These are phyloP conservation scores for Fonsecaea pedrosoi DNA, from an alignment of 2,329 filamentous ascomycete species.

Conservation along the genomic window DNA sequence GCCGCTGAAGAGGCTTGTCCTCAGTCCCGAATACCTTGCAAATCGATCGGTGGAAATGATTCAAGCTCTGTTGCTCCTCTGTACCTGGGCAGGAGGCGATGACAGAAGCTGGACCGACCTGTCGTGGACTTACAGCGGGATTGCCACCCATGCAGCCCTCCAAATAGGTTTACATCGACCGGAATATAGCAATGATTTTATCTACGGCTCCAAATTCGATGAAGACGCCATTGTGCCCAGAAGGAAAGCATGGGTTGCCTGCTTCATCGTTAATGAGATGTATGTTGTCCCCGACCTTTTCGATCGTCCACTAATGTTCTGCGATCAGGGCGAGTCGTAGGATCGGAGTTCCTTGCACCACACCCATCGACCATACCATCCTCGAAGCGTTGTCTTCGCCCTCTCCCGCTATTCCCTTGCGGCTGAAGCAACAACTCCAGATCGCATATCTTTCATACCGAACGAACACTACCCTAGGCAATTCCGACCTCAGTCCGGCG, in stretches of 20 bases:
- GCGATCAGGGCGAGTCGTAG: slow-evolving; percentile 15
- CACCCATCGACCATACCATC: slow-evolving; percentile 23
- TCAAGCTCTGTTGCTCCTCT: slow-evolving; percentile 17
- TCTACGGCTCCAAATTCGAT: slow-evolving; percentile 20
- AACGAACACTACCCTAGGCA: slow-evolving; percentile 18
- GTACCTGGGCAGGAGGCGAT: slow-evolving; percentile 19
- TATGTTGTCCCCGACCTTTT: not conserved
- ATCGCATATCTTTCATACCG: slow-evolving; percentile 20
- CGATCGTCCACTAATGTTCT: slow-evolving; percentile 7
- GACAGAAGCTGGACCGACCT: slow-evolving; percentile 21
- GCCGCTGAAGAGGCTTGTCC: slow-evolving; percentile 19
- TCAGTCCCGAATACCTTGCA: slow-evolving; percentile 18
- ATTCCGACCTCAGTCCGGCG: slow-evolving; percentile 20
- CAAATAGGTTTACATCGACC: slow-evolving; percentile 20
- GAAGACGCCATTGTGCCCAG: slow-evolving; percentile 17
- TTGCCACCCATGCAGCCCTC: slow-evolving; percentile 18
- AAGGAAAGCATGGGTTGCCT: slow-evolving; percentile 20
- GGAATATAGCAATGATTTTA: slow-evolving; percentile 20
- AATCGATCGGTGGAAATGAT: slow-evolving; percentile 20
- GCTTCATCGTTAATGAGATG: slow-evolving; percentile 23
- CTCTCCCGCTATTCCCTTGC: slow-evolving; percentile 5
- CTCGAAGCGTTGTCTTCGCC: slow-evolving; percentile 20
- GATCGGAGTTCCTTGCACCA: slow-evolving; percentile 20
- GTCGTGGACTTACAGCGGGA: slow-evolving; percentile 22
- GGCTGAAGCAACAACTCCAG: slow-evolving; percentile 19